Percentiles rank a stretch among this genome's conserved stretches.
phyloP scores from a whole-genome alignment of 164 flowering plant genomes.

The Pachysandra terminalis region DNA sequence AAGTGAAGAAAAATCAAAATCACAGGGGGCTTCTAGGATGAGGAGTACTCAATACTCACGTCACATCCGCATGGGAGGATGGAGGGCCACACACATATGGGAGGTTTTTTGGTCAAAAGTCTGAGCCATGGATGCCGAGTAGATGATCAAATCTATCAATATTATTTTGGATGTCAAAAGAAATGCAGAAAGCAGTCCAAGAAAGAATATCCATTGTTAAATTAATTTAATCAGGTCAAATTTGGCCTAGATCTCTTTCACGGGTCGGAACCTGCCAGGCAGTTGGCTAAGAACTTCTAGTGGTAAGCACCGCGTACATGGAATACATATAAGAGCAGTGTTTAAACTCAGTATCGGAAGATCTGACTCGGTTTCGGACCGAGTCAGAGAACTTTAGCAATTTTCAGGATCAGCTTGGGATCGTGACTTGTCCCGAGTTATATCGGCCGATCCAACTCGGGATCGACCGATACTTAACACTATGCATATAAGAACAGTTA shows the following conservation, averaged over 20 bases:
- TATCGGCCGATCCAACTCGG: too few relatives aligned
- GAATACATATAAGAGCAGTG: neutral
- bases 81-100: neutral
- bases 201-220: neutral
- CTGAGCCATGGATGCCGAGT: neutral
- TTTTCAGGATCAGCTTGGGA: too few relatives aligned
- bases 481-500: too few relatives aligned
- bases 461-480: too few relatives aligned
- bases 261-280: neutral
- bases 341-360: too few relatives aligned
- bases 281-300: neutral
- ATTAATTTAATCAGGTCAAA: neutral
- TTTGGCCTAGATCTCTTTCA: neutral
- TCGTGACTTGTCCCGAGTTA: too few relatives aligned
- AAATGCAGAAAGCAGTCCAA: neutral
- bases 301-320: neutral
- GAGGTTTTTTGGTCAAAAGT: neutral
- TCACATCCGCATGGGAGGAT: neutral
- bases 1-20: too few relatives aligned
- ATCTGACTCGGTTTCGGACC: too few relatives aligned
- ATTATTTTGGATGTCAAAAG: neutral
- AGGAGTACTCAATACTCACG: neutral
- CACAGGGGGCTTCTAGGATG: too few relatives aligned
- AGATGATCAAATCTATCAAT: neutral
- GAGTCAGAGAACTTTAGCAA: too few relatives aligned